phyloP scores from a whole-genome alignment of 495 filamentous ascomycete species.

The Podospora comata region DNA sequence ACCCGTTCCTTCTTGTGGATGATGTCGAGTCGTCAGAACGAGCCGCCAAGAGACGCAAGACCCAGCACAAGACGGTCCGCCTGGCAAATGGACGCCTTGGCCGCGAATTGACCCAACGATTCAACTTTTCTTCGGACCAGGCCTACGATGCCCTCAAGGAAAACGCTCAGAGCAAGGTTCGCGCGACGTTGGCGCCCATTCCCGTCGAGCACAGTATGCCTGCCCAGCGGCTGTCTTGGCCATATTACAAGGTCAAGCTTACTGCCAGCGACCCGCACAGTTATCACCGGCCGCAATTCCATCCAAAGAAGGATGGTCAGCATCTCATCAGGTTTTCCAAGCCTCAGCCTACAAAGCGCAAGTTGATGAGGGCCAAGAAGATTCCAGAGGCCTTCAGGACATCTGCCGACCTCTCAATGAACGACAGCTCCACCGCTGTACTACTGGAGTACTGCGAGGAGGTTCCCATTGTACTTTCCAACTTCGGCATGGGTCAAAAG shows the following conservation, averaged over 20 bases:
- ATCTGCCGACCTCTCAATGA: conserved; percentile 73
- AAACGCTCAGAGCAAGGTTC: conserved; percentile 92
- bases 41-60: conserved; percentile 46
- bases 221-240: conserved; percentile 84
- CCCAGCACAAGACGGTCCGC: conserved; percentile 50
- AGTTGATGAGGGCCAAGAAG: conserved; percentile 71
- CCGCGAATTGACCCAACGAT: conserved; percentile 66
- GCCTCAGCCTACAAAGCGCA: conserved; percentile 69
- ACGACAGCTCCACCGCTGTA: conserved; percentile 80
- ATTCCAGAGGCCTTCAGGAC: conserved; percentile 69
- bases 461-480: conserved; percentile 83
- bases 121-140: conserved; percentile 94
- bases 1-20: conserved; percentile 75
- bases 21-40: conserved; percentile 47
- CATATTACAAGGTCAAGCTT: conserved; percentile 86
- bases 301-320: conserved; percentile 54
- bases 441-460: conserved; percentile 96
- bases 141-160: conserved; percentile 94
- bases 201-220: conserved; percentile 88
- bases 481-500: conserved; percentile 94
- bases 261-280: conserved; percentile 75
- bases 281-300: conserved; percentile 75
- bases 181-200: conserved; percentile 81
- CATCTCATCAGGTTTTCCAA: conserved; percentile 56
- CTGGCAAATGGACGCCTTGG: conserved; percentile 54